phyloP scores from a whole-genome alignment of 2,329 filamentous ascomycete genomes.

The Stylonectria norvegica region DNA sequence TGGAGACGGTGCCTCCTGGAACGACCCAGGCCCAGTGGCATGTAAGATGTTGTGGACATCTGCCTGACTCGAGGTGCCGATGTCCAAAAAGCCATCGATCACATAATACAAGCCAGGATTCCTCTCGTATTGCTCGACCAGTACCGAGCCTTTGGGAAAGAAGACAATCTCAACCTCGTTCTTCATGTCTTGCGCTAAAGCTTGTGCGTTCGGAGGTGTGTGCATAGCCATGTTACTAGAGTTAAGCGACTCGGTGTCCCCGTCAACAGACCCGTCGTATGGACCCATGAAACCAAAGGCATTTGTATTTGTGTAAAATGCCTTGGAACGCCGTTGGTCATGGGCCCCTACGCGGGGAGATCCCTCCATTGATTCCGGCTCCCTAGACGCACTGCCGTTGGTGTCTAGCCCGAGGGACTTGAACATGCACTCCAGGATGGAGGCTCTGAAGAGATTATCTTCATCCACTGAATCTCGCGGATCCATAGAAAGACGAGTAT shows the following conservation, averaged over 20 bases:
- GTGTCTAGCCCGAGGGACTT: conserved; percentile 83
- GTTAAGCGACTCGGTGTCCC: conserved; percentile 81
- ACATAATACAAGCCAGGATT: conserved; percentile 97
- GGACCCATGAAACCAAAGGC: conserved; percentile 90
- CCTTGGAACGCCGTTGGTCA: conserved; percentile 76
- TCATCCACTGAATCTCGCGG: conserved; percentile 82
- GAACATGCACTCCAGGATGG: conserved; percentile 92
- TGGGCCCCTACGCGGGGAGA: conserved; percentile 83
- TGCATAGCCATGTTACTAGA: conserved; percentile 63
- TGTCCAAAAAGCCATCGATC: conserved; percentile 93
- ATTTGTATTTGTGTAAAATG: conserved; percentile 65
- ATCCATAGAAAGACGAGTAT: conserved; percentile 53
- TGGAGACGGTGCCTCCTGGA: conserved; percentile 19
- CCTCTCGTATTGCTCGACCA: conserved; percentile 96
- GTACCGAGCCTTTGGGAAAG: conserved; percentile 88
- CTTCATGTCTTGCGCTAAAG: conserved; percentile 73
- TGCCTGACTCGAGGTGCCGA: conserved; percentile 64
- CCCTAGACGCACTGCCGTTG: conserved; percentile 60
- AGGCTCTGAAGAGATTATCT: conserved; percentile 82
- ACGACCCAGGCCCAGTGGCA: conserved; percentile 23
- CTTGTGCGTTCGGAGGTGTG: conserved; percentile 61
- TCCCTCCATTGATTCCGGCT: conserved; percentile 72
- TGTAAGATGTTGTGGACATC: conserved; percentile 34
- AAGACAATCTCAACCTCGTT: conserved; percentile 96
- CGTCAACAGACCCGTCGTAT: conserved; percentile 70